These are phyloP conservation scores for Lecanoromycetidae sp. DNA, from an alignment of 2,329 filamentous ascomycete species.

Conservation along the genomic window DNA sequence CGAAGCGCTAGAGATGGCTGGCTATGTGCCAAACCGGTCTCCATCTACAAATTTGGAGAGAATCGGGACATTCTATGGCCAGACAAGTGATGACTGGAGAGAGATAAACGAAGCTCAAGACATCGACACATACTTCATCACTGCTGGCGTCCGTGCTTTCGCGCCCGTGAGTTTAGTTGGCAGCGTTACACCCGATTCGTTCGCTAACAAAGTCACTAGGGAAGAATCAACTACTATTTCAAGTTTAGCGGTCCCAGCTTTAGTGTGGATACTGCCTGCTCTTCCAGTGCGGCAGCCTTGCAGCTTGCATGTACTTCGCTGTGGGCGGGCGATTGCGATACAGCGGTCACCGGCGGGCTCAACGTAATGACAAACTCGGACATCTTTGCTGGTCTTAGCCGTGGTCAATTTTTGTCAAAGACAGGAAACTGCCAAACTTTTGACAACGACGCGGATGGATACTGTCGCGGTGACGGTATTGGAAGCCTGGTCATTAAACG, in stretches of 20 bases:
- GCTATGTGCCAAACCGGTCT: conserved; percentile 61
- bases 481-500: conserved; percentile 67
- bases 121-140: conserved; percentile 58
- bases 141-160: conserved; percentile 50
- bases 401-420: conserved; percentile 67
- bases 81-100: conserved; percentile 65
- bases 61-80: conserved; percentile 63
- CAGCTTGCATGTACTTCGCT: conserved; percentile 61
- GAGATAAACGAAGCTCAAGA: conserved; percentile 63
- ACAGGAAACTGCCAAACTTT: conserved; percentile 69
- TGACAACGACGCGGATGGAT: conserved; percentile 63
- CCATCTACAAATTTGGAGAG: conserved; percentile 52
- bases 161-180: conserved; percentile 32
- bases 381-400: conserved; percentile 62
- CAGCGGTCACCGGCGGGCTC: conserved; percentile 65
- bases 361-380: conserved; percentile 72
- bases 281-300: conserved; percentile 59
- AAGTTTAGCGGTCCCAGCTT: conserved; percentile 62
- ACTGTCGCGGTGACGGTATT: conserved; percentile 67
- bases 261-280: conserved; percentile 67
- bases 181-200: not conserved
- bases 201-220: conserved; percentile 23
- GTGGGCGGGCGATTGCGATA: conserved; percentile 66
- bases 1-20: conserved; percentile 70
- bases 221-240: conserved; percentile 64